A percentile compares a stretch with the other conserved stretches of the same genome.
phyloP scores from a whole-genome alignment of 2,329 filamentous ascomycete species.

The Graphilbum ipis-grandicollis region DNA sequence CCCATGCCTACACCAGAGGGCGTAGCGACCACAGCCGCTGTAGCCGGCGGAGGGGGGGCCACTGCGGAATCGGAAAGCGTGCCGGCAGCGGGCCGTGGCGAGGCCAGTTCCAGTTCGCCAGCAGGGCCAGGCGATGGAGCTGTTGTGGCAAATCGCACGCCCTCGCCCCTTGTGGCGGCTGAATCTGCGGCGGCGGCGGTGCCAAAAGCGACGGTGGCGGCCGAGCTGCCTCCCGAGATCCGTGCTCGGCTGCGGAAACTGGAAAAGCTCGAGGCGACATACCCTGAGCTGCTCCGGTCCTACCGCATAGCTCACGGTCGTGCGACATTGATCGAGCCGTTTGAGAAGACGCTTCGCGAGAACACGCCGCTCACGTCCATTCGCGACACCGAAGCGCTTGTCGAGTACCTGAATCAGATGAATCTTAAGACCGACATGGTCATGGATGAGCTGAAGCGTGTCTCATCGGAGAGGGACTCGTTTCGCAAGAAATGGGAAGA shows the following conservation, averaged over 20 bases:
- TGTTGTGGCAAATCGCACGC: not conserved
- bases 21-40: not conserved
- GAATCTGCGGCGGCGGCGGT: not conserved
- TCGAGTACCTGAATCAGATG: constrained; percentile 80
- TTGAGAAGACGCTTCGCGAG: constrained; percentile 79
- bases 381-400: constrained; percentile 62
- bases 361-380: constrained; percentile 86
- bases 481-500: constrained; percentile 62
- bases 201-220: constrained; percentile 9
- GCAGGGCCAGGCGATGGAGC: too few species aligned
- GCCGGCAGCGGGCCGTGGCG: too few species aligned
- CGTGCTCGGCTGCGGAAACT: constrained; percentile 62
- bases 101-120: not conserved
- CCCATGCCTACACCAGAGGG: constrained; percentile 1
- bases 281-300: constrained; percentile 81
- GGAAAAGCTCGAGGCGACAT: constrained; percentile 78
- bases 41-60: too few species aligned
- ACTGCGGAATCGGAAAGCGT: too few species aligned
- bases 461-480: constrained; percentile 66
- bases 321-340: constrained; percentile 76
- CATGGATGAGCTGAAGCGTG: constrained; percentile 78
- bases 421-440: constrained; percentile 82
- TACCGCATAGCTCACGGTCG: constrained; percentile 83
- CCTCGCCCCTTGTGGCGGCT: not conserved
- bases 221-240: constrained; percentile 57